Evolutionary conservation across 116 monocot genomes (phyloP), one percentile per base, ranked within the genome.

Genomic region (Phalaenopsis hybrid): DNA sequence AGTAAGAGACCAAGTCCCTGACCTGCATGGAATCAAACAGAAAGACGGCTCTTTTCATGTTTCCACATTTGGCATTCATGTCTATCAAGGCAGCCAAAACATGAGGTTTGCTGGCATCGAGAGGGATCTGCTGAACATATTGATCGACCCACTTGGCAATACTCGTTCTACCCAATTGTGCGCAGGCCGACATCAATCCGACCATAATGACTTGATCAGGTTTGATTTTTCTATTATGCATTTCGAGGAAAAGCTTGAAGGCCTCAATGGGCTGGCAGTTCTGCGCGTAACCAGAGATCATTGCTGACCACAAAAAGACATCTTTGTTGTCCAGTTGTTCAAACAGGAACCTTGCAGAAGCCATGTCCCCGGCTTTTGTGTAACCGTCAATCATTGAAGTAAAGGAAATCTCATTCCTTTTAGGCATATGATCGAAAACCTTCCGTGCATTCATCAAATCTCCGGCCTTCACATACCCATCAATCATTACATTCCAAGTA

Each of bases 1-100:
- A 92, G 90, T 92, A 94, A 46, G 85, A 63, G 11, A 94, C 89
- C 74, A 86, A 51, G 65, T 92, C 94, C 85, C 82, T 94, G 20
- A 80, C 21, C 5, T 84, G 75, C 18, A 86, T 68, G 13, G 77
- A 52, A 21, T 90, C 86, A 72, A 94, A 94, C 81, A 89, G 37
- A 50, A 83, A 34, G 34, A 80, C 69, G 43, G 92, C 90, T 20
- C 57, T 81, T 25, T 57, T 80, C 67, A 94, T 82, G n/a, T 92
- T 87, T 15, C 94, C 94, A 20, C 92, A 90, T 67, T 90, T 94
- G 3, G 94, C 83, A 77, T 94, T 92, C 87, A 89, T 92, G 78
- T 86, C 90, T 74, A 92, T 86, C 59, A 94, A 76, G 13, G 90
- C 90, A 17, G 92, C 89, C 33, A 83, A 67, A 0, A 94, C 85